A percentile compares a stretch with the other conserved stretches of the same genome.
Conservation (phyloP, 75 land plant species). For the Selaginella moellendorffii region DNA sequence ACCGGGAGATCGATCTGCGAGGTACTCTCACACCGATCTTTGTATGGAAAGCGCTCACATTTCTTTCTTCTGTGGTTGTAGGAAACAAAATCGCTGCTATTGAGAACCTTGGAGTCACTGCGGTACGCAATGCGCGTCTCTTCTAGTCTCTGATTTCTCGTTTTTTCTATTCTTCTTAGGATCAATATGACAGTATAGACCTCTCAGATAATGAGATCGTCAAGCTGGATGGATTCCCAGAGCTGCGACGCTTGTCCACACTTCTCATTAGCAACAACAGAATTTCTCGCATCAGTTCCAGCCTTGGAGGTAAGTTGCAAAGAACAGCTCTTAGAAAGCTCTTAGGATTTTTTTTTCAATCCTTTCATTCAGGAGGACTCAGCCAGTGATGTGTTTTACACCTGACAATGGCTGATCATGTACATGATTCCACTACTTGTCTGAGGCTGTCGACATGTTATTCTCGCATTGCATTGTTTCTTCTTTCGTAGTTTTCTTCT, state of each 20-base stretch:
- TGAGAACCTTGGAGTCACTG: slow-evolving; percentile 92
- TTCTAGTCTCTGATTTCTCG: not conserved
- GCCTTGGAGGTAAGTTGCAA: slow-evolving; percentile 55
- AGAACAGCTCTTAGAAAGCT: no score
- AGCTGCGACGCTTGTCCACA: slow-evolving; percentile 65
- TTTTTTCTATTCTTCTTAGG: slow-evolving; percentile 31
- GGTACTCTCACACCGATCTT: slow-evolving; percentile 28
- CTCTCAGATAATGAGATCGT: slow-evolving; percentile 97
- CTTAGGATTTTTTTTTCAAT: not conserved
- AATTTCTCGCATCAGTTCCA: slow-evolving; percentile 85
- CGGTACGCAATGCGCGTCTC: slow-evolving; percentile 33
- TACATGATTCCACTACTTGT: not conserved
- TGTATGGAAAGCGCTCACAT: no score
- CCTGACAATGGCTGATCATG: not conserved
- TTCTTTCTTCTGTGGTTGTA: no score
- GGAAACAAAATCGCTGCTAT: slow-evolving; percentile 95
- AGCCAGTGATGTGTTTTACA: not conserved
- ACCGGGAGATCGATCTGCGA: slow-evolving; percentile 82
- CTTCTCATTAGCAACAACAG: slow-evolving; percentile 85
- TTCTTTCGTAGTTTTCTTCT: not conserved
- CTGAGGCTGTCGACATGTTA: no score
- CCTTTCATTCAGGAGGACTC: not conserved
- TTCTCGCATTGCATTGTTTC: no score
- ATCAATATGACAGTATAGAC: slow-evolving; percentile 94
- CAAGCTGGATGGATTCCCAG: slow-evolving; percentile 88